These are phyloP conservation scores for sorghum (Sorghum bicolor) DNA, from an alignment of 176 grass and related monocot genomes.

Conservation along the genomic window DNA sequence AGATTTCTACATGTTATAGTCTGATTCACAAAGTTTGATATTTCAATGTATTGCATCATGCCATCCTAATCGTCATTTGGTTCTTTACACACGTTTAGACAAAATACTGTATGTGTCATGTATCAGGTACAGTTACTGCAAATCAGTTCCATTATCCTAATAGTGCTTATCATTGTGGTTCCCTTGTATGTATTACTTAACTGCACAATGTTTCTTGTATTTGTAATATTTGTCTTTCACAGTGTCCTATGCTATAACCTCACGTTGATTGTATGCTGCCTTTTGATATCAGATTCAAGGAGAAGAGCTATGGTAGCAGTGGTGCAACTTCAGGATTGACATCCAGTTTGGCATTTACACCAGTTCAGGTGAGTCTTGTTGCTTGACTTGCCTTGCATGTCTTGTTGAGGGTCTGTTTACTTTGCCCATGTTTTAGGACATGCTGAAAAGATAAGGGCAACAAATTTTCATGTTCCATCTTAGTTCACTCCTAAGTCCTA, in stretches of 20 bases:
- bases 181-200: neutral
- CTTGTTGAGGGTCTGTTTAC: neutral
- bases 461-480: neutral
- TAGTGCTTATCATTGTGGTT: neutral
- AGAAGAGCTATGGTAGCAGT: conserved; percentile 78
- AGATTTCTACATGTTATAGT: neutral
- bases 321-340: conserved; percentile 88
- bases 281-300: conserved; percentile 76
- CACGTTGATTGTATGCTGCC: conserved; percentile 12
- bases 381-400: neutral
- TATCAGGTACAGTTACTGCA: neutral
- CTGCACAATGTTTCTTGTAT: conserved; percentile 1
- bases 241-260: neutral
- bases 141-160: neutral
- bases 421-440: neutral
- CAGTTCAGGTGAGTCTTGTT: conserved; percentile 70
- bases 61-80: neutral
- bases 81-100: neutral
- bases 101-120: neutral
- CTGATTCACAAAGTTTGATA: neutral
- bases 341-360: conserved; percentile 91
- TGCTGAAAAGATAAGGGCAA: neutral
- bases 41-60: neutral
- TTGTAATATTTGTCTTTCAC: neutral
- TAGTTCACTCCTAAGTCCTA: neutral